Conservation (phyloP, 331 rosid genomes). For the Cydonia oblonga region DNA sequence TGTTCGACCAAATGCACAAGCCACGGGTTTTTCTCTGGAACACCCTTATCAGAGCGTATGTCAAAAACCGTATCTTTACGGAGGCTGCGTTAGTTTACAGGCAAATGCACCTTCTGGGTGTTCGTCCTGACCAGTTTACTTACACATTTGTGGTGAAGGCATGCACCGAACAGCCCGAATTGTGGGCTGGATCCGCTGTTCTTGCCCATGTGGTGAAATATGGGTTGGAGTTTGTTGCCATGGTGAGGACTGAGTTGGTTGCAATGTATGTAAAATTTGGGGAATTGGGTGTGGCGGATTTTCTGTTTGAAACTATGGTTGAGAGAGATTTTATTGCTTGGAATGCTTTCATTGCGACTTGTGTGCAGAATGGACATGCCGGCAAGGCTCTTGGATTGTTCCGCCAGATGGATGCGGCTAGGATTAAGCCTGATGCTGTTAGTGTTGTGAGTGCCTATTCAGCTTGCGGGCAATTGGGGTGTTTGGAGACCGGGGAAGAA, state of each 20-base stretch:
- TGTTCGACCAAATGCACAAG: slow-evolving; percentile 34
- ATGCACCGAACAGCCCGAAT: slow-evolving; percentile 6
- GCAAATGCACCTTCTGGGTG: slow-evolving; percentile 14
- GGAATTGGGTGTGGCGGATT: slow-evolving; percentile 18
- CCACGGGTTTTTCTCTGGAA: slow-evolving; percentile 29
- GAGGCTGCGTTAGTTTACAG: slow-evolving; percentile 26
- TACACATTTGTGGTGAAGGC: slow-evolving; percentile 29
- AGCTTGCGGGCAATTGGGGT: slow-evolving; percentile 25
- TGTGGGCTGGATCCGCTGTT: slow-evolving; percentile 1
- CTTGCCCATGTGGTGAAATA: slow-evolving; percentile 24
- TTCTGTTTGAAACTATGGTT: slow-evolving; percentile 18
- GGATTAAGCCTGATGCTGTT: slow-evolving; percentile 19
- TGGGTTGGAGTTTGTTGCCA: slow-evolving; percentile 23
- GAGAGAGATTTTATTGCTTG: slow-evolving; percentile 27
- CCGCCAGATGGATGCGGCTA: slow-evolving; percentile 11
- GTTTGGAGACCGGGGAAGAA: slow-evolving; percentile 29
- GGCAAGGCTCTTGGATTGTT: slow-evolving; percentile 20
- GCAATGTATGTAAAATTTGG: slow-evolving; percentile 17
- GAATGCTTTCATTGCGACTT: slow-evolving; percentile 24
- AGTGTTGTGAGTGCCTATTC: slow-evolving; percentile 23
- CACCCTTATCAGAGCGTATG: slow-evolving; percentile 21
- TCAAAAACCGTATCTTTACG: neutral
- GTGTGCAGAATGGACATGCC: slow-evolving; percentile 19
- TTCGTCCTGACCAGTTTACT: slow-evolving; percentile 26
- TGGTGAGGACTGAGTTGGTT: slow-evolving; percentile 27